phyloP scores from a whole-genome alignment of 2,329 filamentous ascomycete genomes.

The Phyllosticta citrichinensis region DNA sequence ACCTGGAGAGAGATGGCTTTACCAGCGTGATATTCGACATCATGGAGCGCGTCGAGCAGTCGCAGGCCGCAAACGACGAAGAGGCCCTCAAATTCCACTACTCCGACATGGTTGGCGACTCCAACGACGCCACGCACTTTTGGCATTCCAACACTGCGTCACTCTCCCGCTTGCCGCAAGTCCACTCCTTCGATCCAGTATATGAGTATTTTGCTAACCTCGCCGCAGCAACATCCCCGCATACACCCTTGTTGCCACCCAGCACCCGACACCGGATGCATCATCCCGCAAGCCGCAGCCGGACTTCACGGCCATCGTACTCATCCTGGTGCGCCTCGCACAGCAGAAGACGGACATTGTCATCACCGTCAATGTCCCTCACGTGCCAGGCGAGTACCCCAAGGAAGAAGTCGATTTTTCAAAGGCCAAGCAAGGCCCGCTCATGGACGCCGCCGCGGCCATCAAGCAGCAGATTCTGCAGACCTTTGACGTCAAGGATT shows the following conservation, averaged over 20 bases:
- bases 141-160: conserved; percentile 21
- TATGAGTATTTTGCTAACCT: neutral
- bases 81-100: conserved; percentile 49
- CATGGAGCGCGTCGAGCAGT: conserved; percentile 63
- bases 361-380: conserved; percentile 79
- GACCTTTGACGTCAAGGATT: conserved; percentile 70
- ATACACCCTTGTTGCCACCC: conserved; percentile 57
- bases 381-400: conserved; percentile 64
- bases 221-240: conserved; percentile 41
- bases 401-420: conserved; percentile 61
- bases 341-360: conserved; percentile 66
- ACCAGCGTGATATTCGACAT: conserved; percentile 87
- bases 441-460: conserved; percentile 51
- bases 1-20: conserved; percentile 72
- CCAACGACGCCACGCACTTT: conserved; percentile 25
- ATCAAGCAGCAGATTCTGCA: conserved; percentile 63
- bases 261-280: conserved; percentile 31
- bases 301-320: conserved; percentile 62
- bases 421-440: conserved; percentile 53
- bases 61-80: conserved; percentile 53
- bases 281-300: conserved; percentile 19
- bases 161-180: conserved; percentile 30
- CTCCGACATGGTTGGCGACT: conserved; percentile 33
- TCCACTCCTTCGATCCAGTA: neutral
- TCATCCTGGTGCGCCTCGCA: conserved; percentile 68